These are phyloP conservation scores for Globisporangium splendens DNA, from an alignment of 352 stramenopile species.

Conservation along the genomic window DNA sequence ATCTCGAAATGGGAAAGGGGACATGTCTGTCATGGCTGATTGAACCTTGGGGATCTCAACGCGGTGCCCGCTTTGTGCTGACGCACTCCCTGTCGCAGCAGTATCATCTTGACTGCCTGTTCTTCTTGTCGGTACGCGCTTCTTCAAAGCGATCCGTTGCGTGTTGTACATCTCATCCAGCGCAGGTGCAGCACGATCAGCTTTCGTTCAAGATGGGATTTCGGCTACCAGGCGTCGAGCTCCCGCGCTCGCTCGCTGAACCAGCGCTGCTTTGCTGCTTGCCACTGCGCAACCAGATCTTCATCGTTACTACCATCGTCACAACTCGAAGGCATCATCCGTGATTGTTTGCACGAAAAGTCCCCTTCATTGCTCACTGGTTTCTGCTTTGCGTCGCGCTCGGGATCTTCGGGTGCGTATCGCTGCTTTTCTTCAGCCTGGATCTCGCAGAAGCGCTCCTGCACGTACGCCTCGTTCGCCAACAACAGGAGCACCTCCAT, in stretches of 20 bases:
- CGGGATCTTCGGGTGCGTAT: too few relatives aligned
- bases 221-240: conserved; percentile 25
- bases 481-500: conserved; percentile 67
- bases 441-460: conserved; percentile 42
- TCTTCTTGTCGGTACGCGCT: background rate
- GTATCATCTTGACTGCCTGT: background rate
- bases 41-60: conserved; percentile 1
- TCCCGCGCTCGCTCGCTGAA: conserved; percentile 17
- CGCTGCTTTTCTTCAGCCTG: conserved; percentile 9
- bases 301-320: background rate
- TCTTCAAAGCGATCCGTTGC: background rate
- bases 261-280: background rate
- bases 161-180: conserved; percentile 24
- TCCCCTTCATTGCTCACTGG: too few relatives aligned
- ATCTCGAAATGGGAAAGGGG: conserved; percentile 31
- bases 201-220: conserved; percentile 32
- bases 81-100: background rate
- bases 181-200: conserved; percentile 29
- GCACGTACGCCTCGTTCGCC: conserved; percentile 38
- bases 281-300: background rate
- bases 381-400: background rate
- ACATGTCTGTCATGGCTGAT: background rate
- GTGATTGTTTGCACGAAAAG: too few relatives aligned
- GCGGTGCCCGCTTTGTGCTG: background rate
- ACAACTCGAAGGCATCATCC: too few relatives aligned